Conservation (phyloP, 345 rosid genomes). For the Camelina laxa region DNA sequence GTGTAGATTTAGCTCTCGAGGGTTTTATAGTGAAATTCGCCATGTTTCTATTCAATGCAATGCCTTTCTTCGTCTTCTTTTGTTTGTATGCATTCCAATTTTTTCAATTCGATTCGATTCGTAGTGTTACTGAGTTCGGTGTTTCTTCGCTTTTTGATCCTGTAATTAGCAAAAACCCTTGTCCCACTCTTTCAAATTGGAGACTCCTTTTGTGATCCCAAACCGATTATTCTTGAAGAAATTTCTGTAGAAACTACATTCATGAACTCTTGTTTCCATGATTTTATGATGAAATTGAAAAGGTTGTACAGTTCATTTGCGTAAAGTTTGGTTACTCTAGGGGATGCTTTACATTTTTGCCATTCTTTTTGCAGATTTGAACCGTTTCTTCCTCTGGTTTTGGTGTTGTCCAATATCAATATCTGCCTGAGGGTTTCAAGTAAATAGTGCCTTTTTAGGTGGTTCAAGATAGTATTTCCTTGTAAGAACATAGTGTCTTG, state of each 20-base stretch:
- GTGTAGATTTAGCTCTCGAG: neutral
- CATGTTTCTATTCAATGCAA: neutral
- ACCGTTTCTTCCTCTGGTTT: neutral
- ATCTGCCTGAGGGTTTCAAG: slow-evolving; percentile 3
- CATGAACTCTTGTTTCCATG: neutral
- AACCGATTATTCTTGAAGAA: neutral
- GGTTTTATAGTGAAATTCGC: neutral
- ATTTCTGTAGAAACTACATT: neutral
- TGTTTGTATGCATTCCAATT: neutral
- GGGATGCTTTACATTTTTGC: neutral
- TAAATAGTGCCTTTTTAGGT: neutral
- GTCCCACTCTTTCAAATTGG: neutral
- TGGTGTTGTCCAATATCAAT: neutral
- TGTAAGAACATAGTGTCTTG: slow-evolving; percentile 15
- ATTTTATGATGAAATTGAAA: slow-evolving; percentile 9
- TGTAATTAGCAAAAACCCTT: neutral
- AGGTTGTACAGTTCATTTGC: neutral
- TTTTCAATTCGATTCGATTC: neutral
- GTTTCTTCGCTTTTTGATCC: neutral
- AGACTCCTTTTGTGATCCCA: neutral
- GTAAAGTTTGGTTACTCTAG: neutral
- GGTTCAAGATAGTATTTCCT: neutral
- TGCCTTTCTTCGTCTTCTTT: neutral
- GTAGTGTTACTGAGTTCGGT: neutral
- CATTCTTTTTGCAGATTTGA: slow-evolving; percentile 13